These are phyloP conservation scores for Zymoseptoria brevis DNA, from an alignment of 2,329 filamentous ascomycete genomes.

Conservation along the genomic window DNA sequence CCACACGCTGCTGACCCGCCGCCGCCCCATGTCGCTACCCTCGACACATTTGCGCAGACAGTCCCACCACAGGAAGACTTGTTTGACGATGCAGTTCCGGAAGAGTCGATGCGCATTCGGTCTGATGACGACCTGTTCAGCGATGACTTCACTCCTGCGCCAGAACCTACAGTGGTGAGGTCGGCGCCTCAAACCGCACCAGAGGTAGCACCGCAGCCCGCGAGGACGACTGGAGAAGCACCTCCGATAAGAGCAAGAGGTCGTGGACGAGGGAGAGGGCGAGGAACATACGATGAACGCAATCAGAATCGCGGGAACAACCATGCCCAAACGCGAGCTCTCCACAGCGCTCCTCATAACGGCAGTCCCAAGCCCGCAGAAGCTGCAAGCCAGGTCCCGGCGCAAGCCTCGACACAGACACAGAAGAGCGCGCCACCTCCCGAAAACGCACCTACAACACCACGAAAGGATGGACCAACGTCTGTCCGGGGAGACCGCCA, in stretches of 20 bases:
- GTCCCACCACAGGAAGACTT: slow-evolving; percentile 27
- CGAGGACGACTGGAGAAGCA: slow-evolving; percentile 14
- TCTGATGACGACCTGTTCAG: slow-evolving; percentile 45
- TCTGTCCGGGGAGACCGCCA: slow-evolving; percentile 30
- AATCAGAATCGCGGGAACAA: slow-evolving; percentile 1
- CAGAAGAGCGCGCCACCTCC: slow-evolving; percentile 9
- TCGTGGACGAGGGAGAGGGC: slow-evolving; percentile 18
- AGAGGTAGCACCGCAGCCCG: slow-evolving; percentile 8
- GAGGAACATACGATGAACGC: slow-evolving; percentile 12
- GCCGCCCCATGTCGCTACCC: slow-evolving; percentile 17
- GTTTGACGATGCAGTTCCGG: slow-evolving; percentile 30
- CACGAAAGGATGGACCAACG: slow-evolving; percentile 15
- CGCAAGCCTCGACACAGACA: background rate
- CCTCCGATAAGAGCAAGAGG: slow-evolving; percentile 14
- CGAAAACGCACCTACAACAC: slow-evolving; percentile 18
- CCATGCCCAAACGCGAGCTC: background rate
- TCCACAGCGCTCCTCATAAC: background rate
- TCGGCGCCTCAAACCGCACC: slow-evolving; percentile 4
- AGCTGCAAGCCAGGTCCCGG: background rate
- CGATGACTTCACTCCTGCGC: slow-evolving; percentile 43
- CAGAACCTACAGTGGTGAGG: slow-evolving; percentile 34
- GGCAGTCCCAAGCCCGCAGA: background rate
- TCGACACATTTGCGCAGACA: slow-evolving; percentile 29
- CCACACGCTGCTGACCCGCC: slow-evolving; percentile 6
- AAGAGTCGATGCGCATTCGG: slow-evolving; percentile 44